Evolutionary conservation across 2,329 filamentous ascomycete genomes (phyloP), one percentile per base, ranked within the genome.

Genomic region (Pestalotiopsis sp.): DNA sequence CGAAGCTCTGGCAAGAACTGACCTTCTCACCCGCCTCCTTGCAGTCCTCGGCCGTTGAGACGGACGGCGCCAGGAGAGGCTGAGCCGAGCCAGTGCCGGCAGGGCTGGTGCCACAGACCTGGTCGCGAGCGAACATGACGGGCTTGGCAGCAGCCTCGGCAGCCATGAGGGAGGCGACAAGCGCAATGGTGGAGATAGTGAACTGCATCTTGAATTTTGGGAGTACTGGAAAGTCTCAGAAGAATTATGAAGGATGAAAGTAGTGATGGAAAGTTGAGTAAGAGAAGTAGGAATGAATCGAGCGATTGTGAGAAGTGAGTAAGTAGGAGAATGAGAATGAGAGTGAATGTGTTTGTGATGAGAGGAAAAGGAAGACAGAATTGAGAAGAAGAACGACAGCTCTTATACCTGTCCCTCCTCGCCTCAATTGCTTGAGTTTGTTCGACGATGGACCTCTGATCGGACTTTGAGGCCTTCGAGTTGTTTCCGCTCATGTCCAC

Each of bases 1-100:
- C 67, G 64, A 66, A 68, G 49, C 59, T 58, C 68, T 70, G 39
- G 68, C 68, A 70, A 17, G 57, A 60, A 11, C 20, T 36, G 64
- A 61, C 59, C 12, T 49, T 31, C 38, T 45, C 41, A 64, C 69
- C 68, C 2, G 45, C 58, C 36, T 64, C 25, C 63, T 65, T 59
- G 64, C 69, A 70, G 38, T 57, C 62, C 25, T 63, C 56, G 9
- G 67, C 69, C 9, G 67, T 66, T 49, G 20, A 41, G 9, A 27
- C 64, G 5, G 23, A 20, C 4, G 60, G 59, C 3, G 4, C 17
- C 7, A 49, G 31, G 7, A 66, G 61, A 13, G 67, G 39, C 23
- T 56, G 23, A 14, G 58, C 52, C 7, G 41, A 39, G 17, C 57
- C 66, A 31, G 59, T 56, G 41, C 20, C 59, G n/a, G 59, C 31